Evolutionary conservation across 163 green algal species (phyloP).

Genomic region (Picocystis sp.): DNA sequence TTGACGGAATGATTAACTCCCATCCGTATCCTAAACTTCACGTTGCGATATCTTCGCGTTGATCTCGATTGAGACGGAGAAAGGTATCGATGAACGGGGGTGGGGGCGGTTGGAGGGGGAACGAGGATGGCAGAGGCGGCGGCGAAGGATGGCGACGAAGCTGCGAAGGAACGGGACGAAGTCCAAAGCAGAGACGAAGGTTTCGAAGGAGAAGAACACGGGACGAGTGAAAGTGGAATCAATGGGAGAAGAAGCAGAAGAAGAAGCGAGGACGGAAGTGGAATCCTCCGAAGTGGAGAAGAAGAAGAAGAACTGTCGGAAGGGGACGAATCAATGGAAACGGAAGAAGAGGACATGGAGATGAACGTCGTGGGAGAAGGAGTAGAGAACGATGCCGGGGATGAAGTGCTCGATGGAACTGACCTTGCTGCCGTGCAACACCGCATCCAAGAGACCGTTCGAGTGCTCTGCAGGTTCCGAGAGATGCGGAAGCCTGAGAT

Average conservation of each 20-base stretch:
- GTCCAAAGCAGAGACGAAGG: conserved; percentile 10
- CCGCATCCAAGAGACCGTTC: conserved; percentile 55
- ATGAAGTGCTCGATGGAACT: conserved; percentile 6
- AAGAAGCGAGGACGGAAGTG: conserved; percentile 2
- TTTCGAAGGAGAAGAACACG: conserved; percentile 7
- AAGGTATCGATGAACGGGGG: too few species aligned
- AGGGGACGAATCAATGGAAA: background rate
- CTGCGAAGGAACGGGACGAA: conserved; percentile 12
- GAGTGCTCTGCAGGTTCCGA: conserved; percentile 71
- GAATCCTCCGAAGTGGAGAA: conserved; percentile 4
- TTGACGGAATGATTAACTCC: too few species aligned
- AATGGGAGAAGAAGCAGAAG: conserved; percentile 18
- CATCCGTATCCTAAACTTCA: too few species aligned
- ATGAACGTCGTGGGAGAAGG: too few species aligned
- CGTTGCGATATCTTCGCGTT: too few species aligned
- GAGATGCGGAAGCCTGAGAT: conserved; percentile 26
- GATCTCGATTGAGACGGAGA: too few species aligned
- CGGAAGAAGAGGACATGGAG: too few species aligned
- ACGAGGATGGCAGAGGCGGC: background rate
- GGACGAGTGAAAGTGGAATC: background rate
- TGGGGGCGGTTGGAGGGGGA: background rate
- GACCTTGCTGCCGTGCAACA: conserved; percentile 50
- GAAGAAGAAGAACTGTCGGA: conserved; percentile 5
- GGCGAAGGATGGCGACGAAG: conserved; percentile 12
- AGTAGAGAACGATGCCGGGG: too few species aligned